Evolutionary conservation across 2,329 filamentous ascomycete genomes (phyloP).

Genomic region (Xylaria hypoxylon): DNA sequence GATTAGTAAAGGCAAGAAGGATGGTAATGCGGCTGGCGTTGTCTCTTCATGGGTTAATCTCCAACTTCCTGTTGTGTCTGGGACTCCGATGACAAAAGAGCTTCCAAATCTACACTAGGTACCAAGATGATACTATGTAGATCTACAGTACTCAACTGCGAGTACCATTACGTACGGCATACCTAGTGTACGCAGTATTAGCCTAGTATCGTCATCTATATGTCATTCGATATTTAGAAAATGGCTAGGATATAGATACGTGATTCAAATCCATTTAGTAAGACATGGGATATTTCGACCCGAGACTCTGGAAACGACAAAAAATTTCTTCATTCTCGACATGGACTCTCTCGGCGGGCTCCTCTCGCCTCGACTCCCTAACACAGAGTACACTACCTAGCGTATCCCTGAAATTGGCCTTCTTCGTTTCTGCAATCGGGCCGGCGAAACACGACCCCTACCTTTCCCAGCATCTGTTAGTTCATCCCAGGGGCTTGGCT

Average conservation of each 20-base stretch:
- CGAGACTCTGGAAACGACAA: constrained; percentile 32
- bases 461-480: constrained; percentile 10
- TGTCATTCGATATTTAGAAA: constrained; percentile 1
- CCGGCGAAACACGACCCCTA: constrained; percentile 29
- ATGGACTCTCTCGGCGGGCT: too few relatives aligned
- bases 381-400: neutral
- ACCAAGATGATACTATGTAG: neutral
- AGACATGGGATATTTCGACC: constrained; percentile 19
- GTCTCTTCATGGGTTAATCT: constrained; percentile 16
- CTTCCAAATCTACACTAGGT: constrained; percentile 29
- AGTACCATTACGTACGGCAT: neutral
- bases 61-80: constrained; percentile 33
- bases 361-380: constrained; percentile 1
- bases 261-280: constrained; percentile 7
- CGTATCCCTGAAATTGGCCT: too few relatives aligned
- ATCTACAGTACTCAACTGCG: constrained; percentile 8
- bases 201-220: neutral
- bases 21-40: constrained; percentile 13
- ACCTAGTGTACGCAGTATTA: too few relatives aligned
- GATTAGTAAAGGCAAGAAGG: constrained; percentile 8
- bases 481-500: constrained; percentile 10
- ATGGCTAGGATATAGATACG: neutral
- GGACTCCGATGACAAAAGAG: constrained; percentile 27
- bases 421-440: constrained; percentile 36
- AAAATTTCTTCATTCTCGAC: constrained; percentile 9